These are phyloP conservation scores for Penicillium sp. DNA, from an alignment of 2,329 filamentous ascomycete genomes.

Conservation along the genomic window DNA sequence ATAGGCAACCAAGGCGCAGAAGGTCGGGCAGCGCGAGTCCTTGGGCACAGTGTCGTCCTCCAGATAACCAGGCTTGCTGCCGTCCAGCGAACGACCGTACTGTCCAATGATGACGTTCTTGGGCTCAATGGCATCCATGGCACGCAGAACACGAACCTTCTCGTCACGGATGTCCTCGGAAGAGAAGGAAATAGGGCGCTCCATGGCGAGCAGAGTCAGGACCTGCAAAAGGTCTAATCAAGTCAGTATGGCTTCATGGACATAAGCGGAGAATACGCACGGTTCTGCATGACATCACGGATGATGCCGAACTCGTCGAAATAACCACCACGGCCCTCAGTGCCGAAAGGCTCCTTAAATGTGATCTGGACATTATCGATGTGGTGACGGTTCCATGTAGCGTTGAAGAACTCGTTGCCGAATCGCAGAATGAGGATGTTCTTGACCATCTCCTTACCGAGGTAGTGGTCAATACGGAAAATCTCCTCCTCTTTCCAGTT, in stretches of 20 bases:
- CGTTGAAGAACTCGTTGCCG: slow-evolving; percentile 97
- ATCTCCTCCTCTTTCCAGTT: slow-evolving; percentile 99
- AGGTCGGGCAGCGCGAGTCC: slow-evolving; percentile 95
- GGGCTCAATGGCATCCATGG: slow-evolving; percentile 90
- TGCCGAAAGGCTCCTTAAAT: slow-evolving; percentile 99
- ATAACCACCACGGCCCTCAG: slow-evolving; percentile 95
- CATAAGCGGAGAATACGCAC: slow-evolving; percentile 39
- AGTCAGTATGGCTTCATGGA: slow-evolving; percentile 16
- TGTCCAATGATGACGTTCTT: slow-evolving; percentile 99
- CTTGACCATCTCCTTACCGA: slow-evolving; percentile 99
- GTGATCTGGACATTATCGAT: slow-evolving; percentile 99
- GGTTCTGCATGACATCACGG: slow-evolving; percentile 99
- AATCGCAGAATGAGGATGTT: slow-evolving; percentile 98
- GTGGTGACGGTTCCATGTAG: slow-evolving; percentile 98
- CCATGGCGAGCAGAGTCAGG: slow-evolving; percentile 93
- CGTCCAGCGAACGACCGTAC: slow-evolving; percentile 93
- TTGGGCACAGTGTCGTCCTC: slow-evolving; percentile 98
- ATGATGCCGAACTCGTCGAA: slow-evolving; percentile 99
- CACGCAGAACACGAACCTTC: slow-evolving; percentile 90
- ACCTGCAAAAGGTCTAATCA: slow-evolving; percentile 81
- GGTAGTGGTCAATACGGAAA: slow-evolving; percentile 98
- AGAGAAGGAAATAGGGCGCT: slow-evolving; percentile 96
- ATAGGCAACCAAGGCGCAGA: slow-evolving; percentile 94
- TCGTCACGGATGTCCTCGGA: slow-evolving; percentile 98
- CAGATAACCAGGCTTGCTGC: slow-evolving; percentile 95